Evolutionary conservation across 805 yeast genomes (phyloP).

Genomic region (Starmerella bombi): DNA sequence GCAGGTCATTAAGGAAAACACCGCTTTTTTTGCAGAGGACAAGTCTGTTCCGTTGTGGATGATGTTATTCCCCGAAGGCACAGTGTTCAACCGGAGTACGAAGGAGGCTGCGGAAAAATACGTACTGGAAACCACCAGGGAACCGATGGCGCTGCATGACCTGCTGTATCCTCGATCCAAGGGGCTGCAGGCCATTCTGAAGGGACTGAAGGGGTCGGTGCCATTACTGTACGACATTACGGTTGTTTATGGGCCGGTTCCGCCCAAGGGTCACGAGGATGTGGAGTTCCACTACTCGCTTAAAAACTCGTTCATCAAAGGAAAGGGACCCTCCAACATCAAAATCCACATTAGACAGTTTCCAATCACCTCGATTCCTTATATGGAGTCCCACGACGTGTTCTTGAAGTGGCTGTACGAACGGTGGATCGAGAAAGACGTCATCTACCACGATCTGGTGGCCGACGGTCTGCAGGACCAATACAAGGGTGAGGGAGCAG

Average conservation of each 20-base stretch:
- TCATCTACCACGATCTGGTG: slow-evolving; percentile 48
- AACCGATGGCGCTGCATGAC: slow-evolving; percentile 33
- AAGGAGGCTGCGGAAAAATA: slow-evolving; percentile 43
- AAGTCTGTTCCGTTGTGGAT: slow-evolving; percentile 49
- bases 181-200: slow-evolving; percentile 59
- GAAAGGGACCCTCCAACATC: slow-evolving; percentile 56
- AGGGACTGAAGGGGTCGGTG: slow-evolving; percentile 33
- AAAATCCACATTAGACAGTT: slow-evolving; percentile 52
- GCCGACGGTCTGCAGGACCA: slow-evolving; percentile 35
- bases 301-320: slow-evolving; percentile 47
- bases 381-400: slow-evolving; percentile 33
- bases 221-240: slow-evolving; percentile 65
- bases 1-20: slow-evolving; percentile 11
- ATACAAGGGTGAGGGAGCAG: slow-evolving; percentile 15
- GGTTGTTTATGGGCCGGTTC: slow-evolving; percentile 64
- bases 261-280: slow-evolving; percentile 43
- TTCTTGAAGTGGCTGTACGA: slow-evolving; percentile 67
- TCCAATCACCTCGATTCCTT: slow-evolving; percentile 50
- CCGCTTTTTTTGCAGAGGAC: slow-evolving; percentile 24
- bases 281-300: slow-evolving; percentile 58
- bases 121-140: slow-evolving; percentile 23
- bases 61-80: slow-evolving; percentile 87
- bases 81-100: slow-evolving; percentile 59
- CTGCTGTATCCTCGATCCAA: slow-evolving; percentile 71
- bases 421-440: slow-evolving; percentile 71